Evolutionary conservation across 495 filamentous ascomycete species (phyloP), one percentile per base, ranked within the genome.

Genomic region (Umbilicaria muhlenbergii): DNA sequence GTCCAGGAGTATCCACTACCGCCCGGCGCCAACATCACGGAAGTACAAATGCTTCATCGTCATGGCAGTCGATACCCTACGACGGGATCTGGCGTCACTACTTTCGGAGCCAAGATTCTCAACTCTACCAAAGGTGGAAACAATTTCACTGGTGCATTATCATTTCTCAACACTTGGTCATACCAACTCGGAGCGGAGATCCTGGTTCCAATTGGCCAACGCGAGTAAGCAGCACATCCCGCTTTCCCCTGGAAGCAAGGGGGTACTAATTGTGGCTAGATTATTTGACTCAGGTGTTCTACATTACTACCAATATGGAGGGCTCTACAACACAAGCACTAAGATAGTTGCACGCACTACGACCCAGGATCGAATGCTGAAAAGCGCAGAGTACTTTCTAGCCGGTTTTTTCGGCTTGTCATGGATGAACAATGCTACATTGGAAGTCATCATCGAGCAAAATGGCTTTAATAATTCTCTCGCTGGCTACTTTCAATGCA

Each of bases 281-380:
- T 49, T 70, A 0, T 73, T 70, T 38, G 61, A 72, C 36, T 64
- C 60, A 31, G 70, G 70, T 43, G 59, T 73, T 1, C 55, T 75
- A 6, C 72, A 78, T 48, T 67, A 66, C 40, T 79, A 77, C 50
- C 67, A 77, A 54, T 81, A 81, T 45, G 71, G 65, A 2, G 66
- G 69, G 39, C 64, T 80, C 8, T 78, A 74, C 41, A 68, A 77
- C 38, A 68, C 74, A 3, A 62, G 64, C n/a, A 70, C 63, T 44
- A 78, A 77, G 54, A 71, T 80, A 35, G 68, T 80, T 40, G 74
- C 66, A 13, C 65, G 77, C 16, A 77, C 74, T 0, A 78, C 74
- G 5, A 71, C 74, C 3, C 60, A 73, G 46, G 64, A 69, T 34
- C 62, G 73, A 2, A 71, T 76, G 69, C 45, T 63, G 11, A 58